Conservation (phyloP, 257 asterid genomes). For the Solanum sejunctum region DNA sequence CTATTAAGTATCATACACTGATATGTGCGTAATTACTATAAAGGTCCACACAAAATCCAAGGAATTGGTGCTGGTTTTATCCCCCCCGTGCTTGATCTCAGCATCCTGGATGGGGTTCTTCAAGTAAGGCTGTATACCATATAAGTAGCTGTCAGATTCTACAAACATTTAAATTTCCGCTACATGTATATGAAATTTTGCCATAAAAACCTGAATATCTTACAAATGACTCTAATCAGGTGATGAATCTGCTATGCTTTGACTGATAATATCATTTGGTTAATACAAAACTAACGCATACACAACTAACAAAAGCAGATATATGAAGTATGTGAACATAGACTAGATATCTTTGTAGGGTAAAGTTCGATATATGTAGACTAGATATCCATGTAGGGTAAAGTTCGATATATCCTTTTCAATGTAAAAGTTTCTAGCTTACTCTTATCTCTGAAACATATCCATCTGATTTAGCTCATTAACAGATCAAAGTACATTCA, state of each 20-base stretch:
- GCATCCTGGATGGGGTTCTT: constrained; percentile 27
- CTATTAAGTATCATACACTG: not conserved
- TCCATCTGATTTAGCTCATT: not conserved
- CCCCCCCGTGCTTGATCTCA: constrained; percentile 23
- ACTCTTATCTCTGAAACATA: not conserved
- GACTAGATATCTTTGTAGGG: not conserved
- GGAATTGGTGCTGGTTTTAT: constrained; percentile 36
- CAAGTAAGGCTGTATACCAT: constrained; percentile 13
- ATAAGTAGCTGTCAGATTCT: not conserved
- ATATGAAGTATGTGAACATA: not conserved
- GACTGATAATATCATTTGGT: not conserved
- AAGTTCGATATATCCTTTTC: not conserved
- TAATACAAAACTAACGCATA: not conserved
- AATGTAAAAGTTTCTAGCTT: not conserved
- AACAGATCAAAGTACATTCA: not conserved
- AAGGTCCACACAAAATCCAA: constrained; percentile 35
- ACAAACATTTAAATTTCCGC: not conserved
- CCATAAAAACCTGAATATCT: not conserved
- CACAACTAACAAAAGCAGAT: not conserved
- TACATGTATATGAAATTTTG: not conserved
- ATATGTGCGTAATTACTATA: not conserved
- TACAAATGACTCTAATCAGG: not conserved
- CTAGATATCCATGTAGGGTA: not conserved
- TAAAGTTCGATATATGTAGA: not conserved
- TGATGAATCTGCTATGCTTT: not conserved